Evolutionary conservation across 2,329 filamentous ascomycete genomes (phyloP).

Genomic region (Exophiala xenobiotica): DNA sequence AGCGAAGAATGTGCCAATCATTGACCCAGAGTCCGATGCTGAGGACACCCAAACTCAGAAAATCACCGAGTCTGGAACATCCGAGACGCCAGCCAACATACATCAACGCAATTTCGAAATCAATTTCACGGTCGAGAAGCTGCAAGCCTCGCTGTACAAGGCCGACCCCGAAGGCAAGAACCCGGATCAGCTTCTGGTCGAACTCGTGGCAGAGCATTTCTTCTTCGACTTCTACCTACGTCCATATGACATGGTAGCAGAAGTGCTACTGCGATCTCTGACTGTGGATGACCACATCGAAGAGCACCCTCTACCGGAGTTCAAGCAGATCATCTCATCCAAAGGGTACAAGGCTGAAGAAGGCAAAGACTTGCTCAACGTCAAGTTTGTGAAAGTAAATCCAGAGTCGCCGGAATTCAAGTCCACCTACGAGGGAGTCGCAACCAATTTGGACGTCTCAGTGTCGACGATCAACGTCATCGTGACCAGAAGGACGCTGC

Average conservation of each 20-base stretch:
- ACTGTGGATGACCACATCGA: slow-evolving; percentile 94
- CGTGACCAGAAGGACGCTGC: slow-evolving; percentile 85
- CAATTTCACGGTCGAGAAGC: slow-evolving; percentile 90
- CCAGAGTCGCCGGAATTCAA: slow-evolving; percentile 89
- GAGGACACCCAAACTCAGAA: slow-evolving; percentile 63
- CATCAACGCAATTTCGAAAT: slow-evolving; percentile 94
- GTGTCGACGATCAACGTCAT: slow-evolving; percentile 96
- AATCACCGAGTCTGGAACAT: slow-evolving; percentile 66
- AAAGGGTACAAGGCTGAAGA: slow-evolving; percentile 69
- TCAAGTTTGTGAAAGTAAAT: slow-evolving; percentile 89
- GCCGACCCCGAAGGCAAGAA: slow-evolving; percentile 73
- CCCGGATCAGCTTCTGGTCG: slow-evolving; percentile 79
- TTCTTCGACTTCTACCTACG: slow-evolving; percentile 83
- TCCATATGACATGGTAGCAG: slow-evolving; percentile 88
- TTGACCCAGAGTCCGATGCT: slow-evolving; percentile 66
- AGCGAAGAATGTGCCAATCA: slow-evolving; percentile 71
- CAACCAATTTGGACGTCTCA: slow-evolving; percentile 85
- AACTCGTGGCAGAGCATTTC: slow-evolving; percentile 87
- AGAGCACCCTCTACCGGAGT: slow-evolving; percentile 78
- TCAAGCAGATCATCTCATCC: slow-evolving; percentile 96
- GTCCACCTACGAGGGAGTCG: slow-evolving; percentile 86
- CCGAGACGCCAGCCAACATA: slow-evolving; percentile 53
- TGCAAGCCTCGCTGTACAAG: slow-evolving; percentile 88
- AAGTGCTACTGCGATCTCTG: slow-evolving; percentile 82
- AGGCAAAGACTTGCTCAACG: slow-evolving; percentile 75